Evolutionary conservation across 176 grass and related monocot genomes (phyloP), one percentile per base, ranked within the genome.

Genomic region (Phragmites australis): DNA sequence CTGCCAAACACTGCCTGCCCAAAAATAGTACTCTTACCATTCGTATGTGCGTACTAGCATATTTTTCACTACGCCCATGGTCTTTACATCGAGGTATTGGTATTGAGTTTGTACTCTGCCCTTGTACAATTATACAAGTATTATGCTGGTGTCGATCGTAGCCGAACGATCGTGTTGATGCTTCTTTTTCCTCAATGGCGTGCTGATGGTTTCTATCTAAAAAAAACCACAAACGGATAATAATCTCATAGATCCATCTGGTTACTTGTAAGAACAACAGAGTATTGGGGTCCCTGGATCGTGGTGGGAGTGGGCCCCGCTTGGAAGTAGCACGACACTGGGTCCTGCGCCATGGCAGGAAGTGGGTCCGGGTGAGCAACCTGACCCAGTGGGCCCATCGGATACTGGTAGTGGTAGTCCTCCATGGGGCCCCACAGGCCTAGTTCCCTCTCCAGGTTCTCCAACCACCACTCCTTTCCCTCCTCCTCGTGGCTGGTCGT

Each of bases 381-480:
- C 34, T 15, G 34, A 13, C 25, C n/a, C 1, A 45, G 62, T 19
- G 71, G 82, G 55, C 49, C 77, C 37, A 15, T 0, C 5, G 51
- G 82, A 65, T 43, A 30, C 56, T 72, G 88, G 76, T 72, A 58
- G 27, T 72, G 88, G 80, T 72, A 58, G 27, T 93, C 92, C 12
- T 88, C 88, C 12, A 72, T 46, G 53, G 88, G 79, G 42, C 74
- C 88, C 90, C 90, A 86, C 75, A 93, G 77, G 42, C 93, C 93
- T 10, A 97, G 63, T 80, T 97, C 90, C 75, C 74, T 70, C 83
- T 97, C 93, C 76, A 97, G 83, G 51, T 91, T 63, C 30, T 90
- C 80, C 85, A 93, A 79, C 93, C 93, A 96, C 79, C 80, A 74
- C 13, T 76, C 71, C 21, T 68, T 85, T 0, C 55, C 77, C 40